Conservation (phyloP, 1,284 basidiomycete species). For the Schizopora paradoxa region DNA sequence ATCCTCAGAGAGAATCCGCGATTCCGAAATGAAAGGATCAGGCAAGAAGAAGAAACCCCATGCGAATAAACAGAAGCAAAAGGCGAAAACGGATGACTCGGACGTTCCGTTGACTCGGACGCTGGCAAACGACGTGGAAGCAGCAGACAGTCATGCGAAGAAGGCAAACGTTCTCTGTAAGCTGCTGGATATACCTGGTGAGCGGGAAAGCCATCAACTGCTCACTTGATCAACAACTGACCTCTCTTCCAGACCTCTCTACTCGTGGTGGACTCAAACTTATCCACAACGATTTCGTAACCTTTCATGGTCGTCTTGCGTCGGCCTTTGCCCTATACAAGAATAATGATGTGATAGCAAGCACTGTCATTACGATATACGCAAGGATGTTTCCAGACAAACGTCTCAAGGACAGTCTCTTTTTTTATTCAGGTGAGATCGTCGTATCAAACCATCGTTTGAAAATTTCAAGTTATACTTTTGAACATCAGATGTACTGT, state of each 20-base stretch:
- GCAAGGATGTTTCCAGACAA: constrained; percentile 58
- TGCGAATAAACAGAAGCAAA: too few relatives aligned
- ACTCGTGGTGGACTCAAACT: constrained; percentile 55
- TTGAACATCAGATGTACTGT: constrained; percentile 51
- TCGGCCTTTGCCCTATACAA: constrained; percentile 20
- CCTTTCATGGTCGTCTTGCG: constrained; percentile 3
- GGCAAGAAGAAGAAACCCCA: too few relatives aligned
- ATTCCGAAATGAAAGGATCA: too few relatives aligned
- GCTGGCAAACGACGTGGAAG: too few relatives aligned
- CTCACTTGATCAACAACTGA: background rate
- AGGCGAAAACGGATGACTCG: too few relatives aligned
- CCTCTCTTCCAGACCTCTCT: constrained; percentile 45
- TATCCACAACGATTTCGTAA: constrained; percentile 33
- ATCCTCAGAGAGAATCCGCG: too few relatives aligned
- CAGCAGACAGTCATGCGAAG: too few relatives aligned
- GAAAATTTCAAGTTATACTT: too few relatives aligned
- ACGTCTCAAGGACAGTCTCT: constrained; percentile 50
- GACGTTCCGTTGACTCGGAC: too few relatives aligned
- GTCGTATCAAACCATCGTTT: too few relatives aligned
- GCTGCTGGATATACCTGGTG: background rate
- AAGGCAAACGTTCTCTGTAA: background rate
- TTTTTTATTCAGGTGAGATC: constrained; percentile 41
- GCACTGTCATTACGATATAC: constrained; percentile 55
- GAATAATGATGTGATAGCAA: constrained; percentile 38
- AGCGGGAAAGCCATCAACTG: background rate